A percentile compares a stretch with the other conserved stretches of the same genome.
Evolutionary conservation across 2,329 filamentous ascomycete genomes (phyloP).

Genomic region (Chalara sp.): DNA sequence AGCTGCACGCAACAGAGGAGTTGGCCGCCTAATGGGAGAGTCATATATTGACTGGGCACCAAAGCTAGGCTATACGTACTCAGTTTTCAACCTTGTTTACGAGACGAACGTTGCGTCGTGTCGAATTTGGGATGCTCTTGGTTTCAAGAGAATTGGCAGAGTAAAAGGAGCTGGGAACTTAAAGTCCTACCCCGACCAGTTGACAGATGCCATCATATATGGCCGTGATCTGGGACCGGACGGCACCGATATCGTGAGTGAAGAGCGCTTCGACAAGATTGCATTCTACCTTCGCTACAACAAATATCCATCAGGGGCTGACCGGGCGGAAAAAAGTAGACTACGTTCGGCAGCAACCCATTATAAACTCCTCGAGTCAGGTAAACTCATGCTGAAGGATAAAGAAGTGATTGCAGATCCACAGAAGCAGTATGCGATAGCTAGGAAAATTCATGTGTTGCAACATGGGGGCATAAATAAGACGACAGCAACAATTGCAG

Average conservation of each 20-base stretch:
- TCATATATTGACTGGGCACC: slow-evolving; percentile 52
- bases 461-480: slow-evolving; percentile 96
- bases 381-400: slow-evolving; percentile 92
- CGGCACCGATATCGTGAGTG: slow-evolving; percentile 77
- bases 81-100: slow-evolving; percentile 70
- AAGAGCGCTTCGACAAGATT: slow-evolving; percentile 98
- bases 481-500: slow-evolving; percentile 88
- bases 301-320: slow-evolving; percentile 87
- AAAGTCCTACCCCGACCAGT: slow-evolving; percentile 42
- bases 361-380: slow-evolving; percentile 67
- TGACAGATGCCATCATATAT: slow-evolving; percentile 53
- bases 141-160: slow-evolving; percentile 66
- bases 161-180: slow-evolving; percentile 50
- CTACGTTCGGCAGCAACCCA: slow-evolving; percentile 90
- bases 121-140: slow-evolving; percentile 66
- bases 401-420: slow-evolving; percentile 95
- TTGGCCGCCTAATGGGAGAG: slow-evolving; percentile 49
- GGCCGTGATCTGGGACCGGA: slow-evolving; percentile 52
- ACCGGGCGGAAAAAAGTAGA: slow-evolving; percentile 91
- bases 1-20: slow-evolving; percentile 47
- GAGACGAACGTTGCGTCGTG: slow-evolving; percentile 68
- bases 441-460: slow-evolving; percentile 64
- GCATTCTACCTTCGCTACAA: slow-evolving; percentile 93
- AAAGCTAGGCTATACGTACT: slow-evolving; percentile 61
- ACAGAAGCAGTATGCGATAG: slow-evolving; percentile 83